Evolutionary conservation across 2,329 filamentous ascomycete species (phyloP).

Genomic region (Septoria linicola): DNA sequence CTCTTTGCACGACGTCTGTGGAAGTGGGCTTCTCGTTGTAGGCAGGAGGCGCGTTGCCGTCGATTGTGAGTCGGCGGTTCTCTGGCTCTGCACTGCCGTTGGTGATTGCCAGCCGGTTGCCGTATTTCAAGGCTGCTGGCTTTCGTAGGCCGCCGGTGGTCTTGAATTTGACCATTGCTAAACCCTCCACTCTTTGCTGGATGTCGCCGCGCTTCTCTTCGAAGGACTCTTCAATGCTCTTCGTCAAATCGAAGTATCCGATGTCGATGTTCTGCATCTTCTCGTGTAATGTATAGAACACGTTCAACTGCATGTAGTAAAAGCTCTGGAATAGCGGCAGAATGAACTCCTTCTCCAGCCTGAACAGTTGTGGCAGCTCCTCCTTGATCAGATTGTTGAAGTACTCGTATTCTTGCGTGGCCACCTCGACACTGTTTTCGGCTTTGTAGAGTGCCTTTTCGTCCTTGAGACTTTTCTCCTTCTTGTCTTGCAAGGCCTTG

Average conservation of each 20-base stretch:
- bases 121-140: constrained; percentile 52
- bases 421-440: constrained; percentile 83
- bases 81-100: constrained; percentile 33
- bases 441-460: constrained; percentile 97
- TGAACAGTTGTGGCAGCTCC: constrained; percentile 88
- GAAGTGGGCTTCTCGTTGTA: constrained; percentile 23
- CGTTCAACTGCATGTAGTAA: constrained; percentile 99
- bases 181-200: constrained; percentile 76
- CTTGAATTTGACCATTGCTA: constrained; percentile 89
- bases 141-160: constrained; percentile 68
- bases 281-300: constrained; percentile 97
- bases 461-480: constrained; percentile 92
- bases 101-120: constrained; percentile 38
- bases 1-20: constrained; percentile 30
- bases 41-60: constrained; percentile 31
- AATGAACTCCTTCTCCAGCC: constrained; percentile 90
- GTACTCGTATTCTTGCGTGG: constrained; percentile 95
- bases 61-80: constrained; percentile 30
- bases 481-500: constrained; percentile 97
- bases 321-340: constrained; percentile 96
- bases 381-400: constrained; percentile 97
- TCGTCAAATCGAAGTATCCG: constrained; percentile 90
- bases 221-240: constrained; percentile 90
- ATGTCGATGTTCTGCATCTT: constrained; percentile 98
- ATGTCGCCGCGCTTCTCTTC: constrained; percentile 84